Percentiles rank a stretch among this genome's conserved stretches.
Evolutionary conservation across 768 basidiomycete genomes (phyloP).

Genomic region (Boletus reticulatus): DNA sequence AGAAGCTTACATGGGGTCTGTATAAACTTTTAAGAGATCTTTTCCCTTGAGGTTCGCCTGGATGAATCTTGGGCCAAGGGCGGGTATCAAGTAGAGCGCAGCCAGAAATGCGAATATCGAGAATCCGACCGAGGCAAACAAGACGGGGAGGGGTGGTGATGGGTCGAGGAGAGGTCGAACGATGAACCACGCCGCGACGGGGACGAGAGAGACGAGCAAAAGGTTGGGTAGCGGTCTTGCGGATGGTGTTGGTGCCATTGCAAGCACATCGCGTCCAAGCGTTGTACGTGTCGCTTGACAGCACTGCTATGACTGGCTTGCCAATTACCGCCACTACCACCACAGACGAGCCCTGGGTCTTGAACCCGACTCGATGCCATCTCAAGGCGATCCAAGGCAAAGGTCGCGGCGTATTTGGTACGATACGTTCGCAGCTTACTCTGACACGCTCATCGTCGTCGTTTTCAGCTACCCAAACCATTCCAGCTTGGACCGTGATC

Average conservation of each 20-base stretch:
- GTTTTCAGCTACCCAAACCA: slow-evolving; percentile 19
- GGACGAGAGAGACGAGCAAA: slow-evolving; percentile 58
- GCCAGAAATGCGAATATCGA: slow-evolving; percentile 79
- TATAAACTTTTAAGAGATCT: slow-evolving; percentile 83
- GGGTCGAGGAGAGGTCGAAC: slow-evolving; percentile 70
- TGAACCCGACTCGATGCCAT: slow-evolving; percentile 49
- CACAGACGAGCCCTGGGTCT: slow-evolving; percentile 5
- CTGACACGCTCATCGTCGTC: slow-evolving; percentile 27
- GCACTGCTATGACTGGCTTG: slow-evolving; percentile 4
- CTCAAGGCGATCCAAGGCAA: slow-evolving; percentile 46
- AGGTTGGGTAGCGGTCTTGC: slow-evolving; percentile 53
- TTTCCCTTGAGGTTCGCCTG: slow-evolving; percentile 79
- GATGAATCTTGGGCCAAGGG: slow-evolving; percentile 76
- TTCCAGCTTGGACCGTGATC: slow-evolving; percentile 58
- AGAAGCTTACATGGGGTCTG: slow-evolving; percentile 60
- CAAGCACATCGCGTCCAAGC: background rate
- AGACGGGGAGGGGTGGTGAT: slow-evolving; percentile 61
- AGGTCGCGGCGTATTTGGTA: slow-evolving; percentile 68
- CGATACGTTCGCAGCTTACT: slow-evolving; percentile 3
- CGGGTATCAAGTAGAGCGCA: slow-evolving; percentile 77
- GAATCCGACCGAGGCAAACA: slow-evolving; percentile 81
- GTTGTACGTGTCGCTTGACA: background rate
- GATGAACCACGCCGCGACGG: slow-evolving; percentile 72
- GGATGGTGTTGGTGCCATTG: slow-evolving; percentile 25
- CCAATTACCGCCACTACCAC: slow-evolving; percentile 11